Evolutionary conservation across 2,329 filamentous ascomycete genomes (phyloP), one percentile per base, ranked within the genome.

Genomic region (Westerdykella sp.): DNA sequence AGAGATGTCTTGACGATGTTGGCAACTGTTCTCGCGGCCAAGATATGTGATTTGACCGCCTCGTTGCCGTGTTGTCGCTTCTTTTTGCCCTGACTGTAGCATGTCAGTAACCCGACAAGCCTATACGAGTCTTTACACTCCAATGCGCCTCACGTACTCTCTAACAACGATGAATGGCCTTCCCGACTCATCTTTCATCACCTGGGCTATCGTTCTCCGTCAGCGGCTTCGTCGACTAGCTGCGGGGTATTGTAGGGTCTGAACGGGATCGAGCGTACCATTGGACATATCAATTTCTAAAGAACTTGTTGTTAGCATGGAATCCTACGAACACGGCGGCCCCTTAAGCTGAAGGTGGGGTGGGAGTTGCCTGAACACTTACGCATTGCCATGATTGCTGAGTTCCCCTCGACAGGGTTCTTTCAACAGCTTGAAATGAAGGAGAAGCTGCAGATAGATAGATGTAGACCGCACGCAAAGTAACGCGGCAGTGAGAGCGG

Each of bases 1-100:
- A 98, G 78, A 53, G 94, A 98, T 48, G 88, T 93, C 77, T 95
- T 96, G 72, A 98, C 88, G 59, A 98, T 93, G 73, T 89, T 95
- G 57, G 93, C 86, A 58, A 98, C 90, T 45, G 93, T 97, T 67
- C 90, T 84, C 43, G 94, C 94, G 48, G 93, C 91, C 60, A 97
- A 82, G 62, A 98, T 98, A 73, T 98, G 94, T 61, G 89, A 88
- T 73, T 98, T 98, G 69, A 98, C 88, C 41, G 93, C 93, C 65
- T 98, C 93, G 69, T 85, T 96, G 62, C 93, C 93, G 69, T 93
- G 91, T 64, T 93, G 87, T 69, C 93, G 84, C 80, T 89, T 95
- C 82, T 97, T 98, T 75, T 83, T 95, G 66, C 91, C 91, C 72
- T 98, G 93, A 68, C 89, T 95, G 59, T 41, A 44, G 39, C 40